Evolutionary conservation across 1,284 basidiomycete genomes (phyloP).

Genomic region (Gymnopus androsaceus): DNA sequence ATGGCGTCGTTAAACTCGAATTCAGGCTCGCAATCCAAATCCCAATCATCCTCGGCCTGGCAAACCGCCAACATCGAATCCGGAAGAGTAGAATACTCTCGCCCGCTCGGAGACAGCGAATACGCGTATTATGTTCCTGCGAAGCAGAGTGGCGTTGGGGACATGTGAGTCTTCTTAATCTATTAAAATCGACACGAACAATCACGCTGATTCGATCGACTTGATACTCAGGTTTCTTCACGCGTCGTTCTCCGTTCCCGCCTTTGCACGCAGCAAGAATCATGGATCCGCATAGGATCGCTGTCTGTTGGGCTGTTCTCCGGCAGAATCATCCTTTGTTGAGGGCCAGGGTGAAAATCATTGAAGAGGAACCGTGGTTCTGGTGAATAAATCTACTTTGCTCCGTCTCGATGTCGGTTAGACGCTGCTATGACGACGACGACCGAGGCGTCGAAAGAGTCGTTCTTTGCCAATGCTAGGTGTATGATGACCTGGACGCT

Average conservation of each 20-base stretch:
- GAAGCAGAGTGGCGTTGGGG: conserved; percentile 29
- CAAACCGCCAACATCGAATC: too few relatives aligned
- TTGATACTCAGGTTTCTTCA: conserved; percentile 37
- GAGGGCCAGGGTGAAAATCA: conserved; percentile 37
- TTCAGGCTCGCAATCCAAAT: too few relatives aligned
- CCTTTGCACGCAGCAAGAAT: conserved; percentile 16
- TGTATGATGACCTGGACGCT: neutral
- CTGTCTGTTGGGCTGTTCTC: conserved; percentile 45
- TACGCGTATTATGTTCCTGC: conserved; percentile 33
- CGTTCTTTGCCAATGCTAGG: too few relatives aligned
- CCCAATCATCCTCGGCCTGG: too few relatives aligned
- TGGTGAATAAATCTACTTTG: neutral
- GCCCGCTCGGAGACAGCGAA: conserved; percentile 32
- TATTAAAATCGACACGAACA: neutral
- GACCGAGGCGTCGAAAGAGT: too few relatives aligned
- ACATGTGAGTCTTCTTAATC: conserved; percentile 28
- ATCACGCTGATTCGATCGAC: neutral
- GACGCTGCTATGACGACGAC: too few relatives aligned
- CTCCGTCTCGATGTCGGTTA: too few relatives aligned
- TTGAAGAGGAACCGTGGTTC: conserved; percentile 23
- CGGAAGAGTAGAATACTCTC: conserved; percentile 21
- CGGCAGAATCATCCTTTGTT: conserved; percentile 46
- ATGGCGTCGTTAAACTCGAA: too few relatives aligned
- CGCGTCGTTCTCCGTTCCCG: conserved; percentile 39
- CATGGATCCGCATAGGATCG: conserved; percentile 35